phyloP scores from a whole-genome alignment of 345 rosid species.

The Excoecaria cochinchinensis region DNA sequence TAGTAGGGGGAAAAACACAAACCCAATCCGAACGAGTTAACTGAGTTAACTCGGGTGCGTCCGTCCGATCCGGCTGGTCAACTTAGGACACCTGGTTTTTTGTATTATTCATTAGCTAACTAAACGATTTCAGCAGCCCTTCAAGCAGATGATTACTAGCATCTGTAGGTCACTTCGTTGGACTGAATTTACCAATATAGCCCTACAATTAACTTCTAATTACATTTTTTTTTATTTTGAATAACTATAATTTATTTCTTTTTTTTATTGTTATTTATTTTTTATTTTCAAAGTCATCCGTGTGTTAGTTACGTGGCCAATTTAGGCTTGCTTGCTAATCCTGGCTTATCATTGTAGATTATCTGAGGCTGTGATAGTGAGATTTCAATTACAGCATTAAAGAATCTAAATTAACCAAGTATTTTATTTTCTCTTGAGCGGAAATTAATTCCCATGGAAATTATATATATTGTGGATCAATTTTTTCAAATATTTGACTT shows the following conservation, averaged over 20 bases:
- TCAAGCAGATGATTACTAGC: neutral
- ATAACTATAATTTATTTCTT: no score
- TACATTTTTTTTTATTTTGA: neutral
- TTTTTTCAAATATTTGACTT: no score
- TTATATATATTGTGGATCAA: no score
- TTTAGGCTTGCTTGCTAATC: no score
- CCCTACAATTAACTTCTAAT: neutral
- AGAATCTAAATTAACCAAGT: no score
- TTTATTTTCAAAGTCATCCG: no score
- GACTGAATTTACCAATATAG: neutral
- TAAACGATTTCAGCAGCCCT: neutral
- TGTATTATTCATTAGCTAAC: neutral
- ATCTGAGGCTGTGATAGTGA: no score
- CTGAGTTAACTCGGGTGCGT: constrained; percentile 2
- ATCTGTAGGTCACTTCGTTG: neutral
- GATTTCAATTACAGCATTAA: no score
- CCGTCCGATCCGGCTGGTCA: neutral
- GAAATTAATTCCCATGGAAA: no score
- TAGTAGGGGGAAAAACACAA: neutral
- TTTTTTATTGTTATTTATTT: no score
- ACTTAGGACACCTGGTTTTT: neutral
- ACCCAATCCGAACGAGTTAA: neutral
- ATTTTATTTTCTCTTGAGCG: no score
- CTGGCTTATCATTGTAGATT: no score
- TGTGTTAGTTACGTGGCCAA: neutral